Conservation (phyloP, 2,329 filamentous ascomycete species). For the Claviceps maximensis region DNA sequence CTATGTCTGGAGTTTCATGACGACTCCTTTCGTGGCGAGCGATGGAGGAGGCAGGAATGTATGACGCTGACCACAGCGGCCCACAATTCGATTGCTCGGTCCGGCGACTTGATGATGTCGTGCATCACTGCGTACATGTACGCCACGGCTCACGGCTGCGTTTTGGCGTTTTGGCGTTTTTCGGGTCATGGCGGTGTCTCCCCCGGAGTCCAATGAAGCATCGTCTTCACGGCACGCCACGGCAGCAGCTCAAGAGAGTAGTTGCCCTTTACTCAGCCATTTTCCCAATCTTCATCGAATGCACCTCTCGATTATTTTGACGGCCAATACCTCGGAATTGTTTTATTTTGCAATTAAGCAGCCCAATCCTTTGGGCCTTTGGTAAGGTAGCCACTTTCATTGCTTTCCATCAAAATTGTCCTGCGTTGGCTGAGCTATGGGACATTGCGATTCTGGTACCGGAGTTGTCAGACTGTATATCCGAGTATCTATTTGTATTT, state of each 20-base stretch:
- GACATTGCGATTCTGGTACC: neutral
- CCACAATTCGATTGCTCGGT: too few relatives aligned
- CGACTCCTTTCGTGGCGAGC: neutral
- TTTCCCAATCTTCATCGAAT: neutral
- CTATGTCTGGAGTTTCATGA: too few relatives aligned
- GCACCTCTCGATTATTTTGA: neutral
- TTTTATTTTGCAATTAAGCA: neutral
- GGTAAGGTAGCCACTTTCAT: neutral
- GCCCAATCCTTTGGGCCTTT: neutral
- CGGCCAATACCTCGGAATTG: neutral
- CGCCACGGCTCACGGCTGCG: neutral
- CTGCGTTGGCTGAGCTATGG: neutral
- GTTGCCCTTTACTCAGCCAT: neutral
- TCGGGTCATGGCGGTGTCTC: too few relatives aligned
- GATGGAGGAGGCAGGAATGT: neutral
- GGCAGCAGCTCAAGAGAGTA: too few relatives aligned
- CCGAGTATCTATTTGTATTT: too few relatives aligned
- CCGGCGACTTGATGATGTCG: neutral
- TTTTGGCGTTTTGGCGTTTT: too few relatives aligned
- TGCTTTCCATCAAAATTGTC: neutral
- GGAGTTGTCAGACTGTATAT: too few relatives aligned
- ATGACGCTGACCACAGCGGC: neutral
- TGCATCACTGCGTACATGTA: neutral
- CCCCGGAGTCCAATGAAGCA: too few relatives aligned
- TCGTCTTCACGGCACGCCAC: too few relatives aligned